Percentiles rank a stretch among this genome's conserved stretches.
These are phyloP conservation scores for Trypanosoma caninum DNA, from an alignment of 208 protist species.

Conservation along the genomic window DNA sequence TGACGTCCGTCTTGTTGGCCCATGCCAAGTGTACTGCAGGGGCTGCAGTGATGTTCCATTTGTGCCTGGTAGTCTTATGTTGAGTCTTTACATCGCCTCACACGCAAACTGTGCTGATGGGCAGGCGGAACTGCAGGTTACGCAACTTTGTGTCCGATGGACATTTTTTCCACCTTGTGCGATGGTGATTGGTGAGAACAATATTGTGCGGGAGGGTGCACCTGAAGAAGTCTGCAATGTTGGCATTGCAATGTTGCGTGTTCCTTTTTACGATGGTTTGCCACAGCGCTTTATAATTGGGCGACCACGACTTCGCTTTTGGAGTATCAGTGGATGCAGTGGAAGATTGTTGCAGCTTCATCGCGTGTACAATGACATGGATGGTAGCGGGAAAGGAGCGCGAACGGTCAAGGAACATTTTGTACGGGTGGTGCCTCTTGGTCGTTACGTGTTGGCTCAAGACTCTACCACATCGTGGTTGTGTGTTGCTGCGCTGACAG, in stretches of 20 bases:
- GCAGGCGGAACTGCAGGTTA: constrained; percentile 35
- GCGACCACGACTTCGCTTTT: constrained; percentile 43
- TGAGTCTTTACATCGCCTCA: constrained; percentile 45
- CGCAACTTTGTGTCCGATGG: constrained; percentile 37
- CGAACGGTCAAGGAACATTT: constrained; percentile 39
- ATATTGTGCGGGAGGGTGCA: constrained; percentile 33
- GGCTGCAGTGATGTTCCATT: constrained; percentile 21
- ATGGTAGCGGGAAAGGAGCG: constrained; percentile 19
- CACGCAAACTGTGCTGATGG: constrained; percentile 21
- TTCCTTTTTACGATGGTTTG: constrained; percentile 16
- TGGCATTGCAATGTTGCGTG: constrained; percentile 32
- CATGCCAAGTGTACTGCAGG: constrained; percentile 60
- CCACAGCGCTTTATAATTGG: constrained; percentile 36
- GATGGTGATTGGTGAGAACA: constrained; percentile 32
- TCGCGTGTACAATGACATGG: constrained; percentile 28
- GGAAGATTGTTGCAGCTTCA: constrained; percentile 34
- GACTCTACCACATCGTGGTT: constrained; percentile 29
- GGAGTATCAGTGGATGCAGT: constrained; percentile 34
- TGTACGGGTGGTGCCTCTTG: constrained; percentile 40
- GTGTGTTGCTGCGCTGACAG: constrained; percentile 37
- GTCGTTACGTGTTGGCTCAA: constrained; percentile 24
- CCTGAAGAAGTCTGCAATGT: constrained; percentile 44
- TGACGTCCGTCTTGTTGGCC: constrained; percentile 40
- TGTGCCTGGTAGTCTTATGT: constrained; percentile 1
- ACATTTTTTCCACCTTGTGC: constrained; percentile 20